phyloP scores from a whole-genome alignment of 495 filamentous ascomycete genomes.

The Oleoguttula mirabilis region DNA sequence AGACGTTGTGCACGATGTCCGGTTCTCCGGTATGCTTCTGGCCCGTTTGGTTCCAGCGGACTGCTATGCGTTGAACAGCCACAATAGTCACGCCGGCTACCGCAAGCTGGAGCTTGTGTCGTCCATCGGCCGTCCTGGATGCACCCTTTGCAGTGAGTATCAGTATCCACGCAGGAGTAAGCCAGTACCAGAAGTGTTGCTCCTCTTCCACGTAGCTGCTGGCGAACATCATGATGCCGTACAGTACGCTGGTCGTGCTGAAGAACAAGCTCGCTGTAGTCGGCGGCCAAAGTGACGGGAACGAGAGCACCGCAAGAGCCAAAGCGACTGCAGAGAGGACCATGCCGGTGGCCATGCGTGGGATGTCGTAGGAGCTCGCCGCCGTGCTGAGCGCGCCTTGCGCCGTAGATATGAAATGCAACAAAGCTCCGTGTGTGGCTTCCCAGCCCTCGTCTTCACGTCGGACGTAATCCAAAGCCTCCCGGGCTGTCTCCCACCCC shows the following conservation, averaged over 20 bases:
- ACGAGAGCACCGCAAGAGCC: conserved; percentile 15
- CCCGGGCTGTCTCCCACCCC: background rate
- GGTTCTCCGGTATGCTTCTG: conserved; percentile 84
- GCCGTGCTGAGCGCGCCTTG: conserved; percentile 71
- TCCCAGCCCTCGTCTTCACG: background rate
- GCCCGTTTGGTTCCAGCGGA: conserved; percentile 91
- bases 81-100: conserved; percentile 34
- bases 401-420: conserved; percentile 51
- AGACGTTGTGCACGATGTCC: conserved; percentile 62
- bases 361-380: conserved; percentile 80
- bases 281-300: conserved; percentile 8
- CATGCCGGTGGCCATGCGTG: conserved; percentile 44
- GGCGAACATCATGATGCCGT: conserved; percentile 88
- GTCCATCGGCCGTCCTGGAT: background rate
- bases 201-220: conserved; percentile 97
- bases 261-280: conserved; percentile 24
- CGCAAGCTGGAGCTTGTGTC: conserved; percentile 2
- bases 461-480: background rate
- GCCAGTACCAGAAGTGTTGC: conserved; percentile 97
- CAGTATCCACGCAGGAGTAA: conserved; percentile 62
- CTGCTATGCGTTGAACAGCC: conserved; percentile 40
- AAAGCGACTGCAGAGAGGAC: conserved; percentile 35
- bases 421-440: conserved; percentile 7
- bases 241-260: conserved; percentile 40
- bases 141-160: conserved; percentile 5